Base-by-base conservation (phyloP, 257 asterid genomes). In the Nicotiana noctiflora region DNA sequence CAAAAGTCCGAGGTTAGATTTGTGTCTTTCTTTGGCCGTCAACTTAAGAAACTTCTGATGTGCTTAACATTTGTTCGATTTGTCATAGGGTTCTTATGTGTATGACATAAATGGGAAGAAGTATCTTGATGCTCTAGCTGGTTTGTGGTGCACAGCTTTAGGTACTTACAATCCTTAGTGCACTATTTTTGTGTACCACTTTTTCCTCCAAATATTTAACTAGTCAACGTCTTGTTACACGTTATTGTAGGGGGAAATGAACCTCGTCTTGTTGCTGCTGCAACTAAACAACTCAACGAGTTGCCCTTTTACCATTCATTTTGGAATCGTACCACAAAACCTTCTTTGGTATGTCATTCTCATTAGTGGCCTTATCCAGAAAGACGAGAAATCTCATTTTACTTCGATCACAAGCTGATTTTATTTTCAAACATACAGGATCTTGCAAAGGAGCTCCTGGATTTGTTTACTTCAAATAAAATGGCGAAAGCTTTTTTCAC, bases 251-350 rank as follows among this genome's bases (percentile, higher is more conserved):
- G 98, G 76, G 99, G 99, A 57, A 95, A 76, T 80, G 99, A 95
- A 80, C 94, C 97, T 79, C 92, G 98, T 34, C 97, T 95, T 57
- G 90, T 91, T 79, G 96, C 78, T 19, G 99, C 99, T 62, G 99
- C 99, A 44, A 82, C 86, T 25, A 90, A 85, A 81, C 99, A 95
- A 84, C 91, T 95, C 31, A 95, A 89, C 18, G 91, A 89, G 44
- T 89, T 95, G 88, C 99, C 98, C 4, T 95, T 95, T 89, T 93
- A 95, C 86, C 99, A 95, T 87, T 93, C 97, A 29, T 95, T 95
- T 80, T 95, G 98, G 98, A 95, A 95, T 83, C 94, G 98, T 75
- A 91, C 97, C 17, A 95, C 99, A 70, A 91, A 88, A 83, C 99
- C 99, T n/a, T 86, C 98, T 75, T 88, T 95, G 94, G 99, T 93